Base-by-base conservation (phyloP, 148 eudicot species). In the Cornus florida region DNA sequence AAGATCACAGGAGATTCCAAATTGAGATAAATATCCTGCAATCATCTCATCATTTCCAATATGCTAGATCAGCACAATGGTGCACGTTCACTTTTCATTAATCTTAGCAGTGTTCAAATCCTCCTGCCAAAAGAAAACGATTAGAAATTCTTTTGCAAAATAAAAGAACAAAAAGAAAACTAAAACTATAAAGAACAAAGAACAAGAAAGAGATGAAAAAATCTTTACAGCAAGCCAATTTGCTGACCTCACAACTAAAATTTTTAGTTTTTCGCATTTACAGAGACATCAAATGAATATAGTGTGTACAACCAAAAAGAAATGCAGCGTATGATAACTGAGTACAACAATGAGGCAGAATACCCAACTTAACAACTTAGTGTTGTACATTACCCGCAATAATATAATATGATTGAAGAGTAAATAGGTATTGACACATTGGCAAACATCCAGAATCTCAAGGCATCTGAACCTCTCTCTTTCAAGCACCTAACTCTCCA, bases 51-150 rank as follows among this genome's bases (percentile, higher is more conserved):
- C 43, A 10, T 28, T 71, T 39, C 35, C 19, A 53, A 53, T 11
- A 1, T 53, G 14, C 43, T 48, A 19, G 43, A 23, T 24, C 60
- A 7, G 78, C 78, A 76, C 72, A 67, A 19, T 19, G 28, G 19
- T 67, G 79, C 64, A 46, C 24, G 2, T 48, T 76, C 31, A 67
- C 1, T 76, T 43, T 38, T 35, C 38, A 35, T 1, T 6, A 19
- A 66, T 7, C 64, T 64, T 32, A 62, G 16, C 31, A 75, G 59
- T 22, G 13, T 60, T 50, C 70, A 64, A 6, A n/a, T 64, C 39
- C 69, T 64, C 70, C 77, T 75, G 77, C 53, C 73, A 75, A 62
- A 62, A 64, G 70, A 53, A 38, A 39, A 64, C 28, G 53, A 59
- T 35, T 59, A 74, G 31, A 20, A 59, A 57, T 33, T 57, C 16